These are phyloP conservation scores for Phytophthora lateralis DNA, from an alignment of 352 stramenopile genomes.

Conservation along the genomic window DNA sequence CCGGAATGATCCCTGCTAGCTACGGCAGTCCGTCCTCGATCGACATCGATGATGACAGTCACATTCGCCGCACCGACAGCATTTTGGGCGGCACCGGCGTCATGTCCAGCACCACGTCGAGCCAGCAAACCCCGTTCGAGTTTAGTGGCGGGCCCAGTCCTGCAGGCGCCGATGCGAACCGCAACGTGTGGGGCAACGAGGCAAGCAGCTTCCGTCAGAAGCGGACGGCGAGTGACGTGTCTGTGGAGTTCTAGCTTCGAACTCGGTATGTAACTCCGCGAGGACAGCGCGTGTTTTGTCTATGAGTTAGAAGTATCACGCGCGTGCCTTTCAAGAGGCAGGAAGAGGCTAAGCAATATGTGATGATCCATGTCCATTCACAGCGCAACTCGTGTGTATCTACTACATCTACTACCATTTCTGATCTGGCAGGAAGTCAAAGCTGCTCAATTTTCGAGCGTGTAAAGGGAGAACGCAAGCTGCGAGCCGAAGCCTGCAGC, in stretches of 20 bases:
- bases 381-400: conserved; percentile 5
- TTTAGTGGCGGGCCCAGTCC: conserved; percentile 41
- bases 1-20: conserved; percentile 29
- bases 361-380: conserved; percentile 22
- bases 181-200: conserved; percentile 54
- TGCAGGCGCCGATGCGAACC: conserved; percentile 27
- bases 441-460: conserved; percentile 46
- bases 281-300: conserved; percentile 27
- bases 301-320: conserved; percentile 23
- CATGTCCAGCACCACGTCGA: conserved; percentile 24
- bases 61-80: conserved; percentile 44
- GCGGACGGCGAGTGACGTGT: conserved; percentile 56
- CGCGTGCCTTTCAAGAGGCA: conserved; percentile 12
- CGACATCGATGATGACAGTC: conserved; percentile 36
- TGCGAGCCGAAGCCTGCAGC: conserved; percentile 96
- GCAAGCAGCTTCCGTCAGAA: conserved; percentile 45
- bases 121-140: conserved; percentile 34
- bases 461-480: conserved; percentile 96
- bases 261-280: conserved; percentile 26
- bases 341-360: conserved; percentile 19
- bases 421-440: conserved; percentile 6
- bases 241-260: conserved; percentile 58
- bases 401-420: conserved; percentile 21
- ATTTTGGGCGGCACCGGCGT: conserved; percentile 44
- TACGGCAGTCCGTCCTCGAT: conserved; percentile 60